Evolutionary conservation across 768 basidiomycete genomes (phyloP).

Genomic region (Amanita brunnescens): DNA sequence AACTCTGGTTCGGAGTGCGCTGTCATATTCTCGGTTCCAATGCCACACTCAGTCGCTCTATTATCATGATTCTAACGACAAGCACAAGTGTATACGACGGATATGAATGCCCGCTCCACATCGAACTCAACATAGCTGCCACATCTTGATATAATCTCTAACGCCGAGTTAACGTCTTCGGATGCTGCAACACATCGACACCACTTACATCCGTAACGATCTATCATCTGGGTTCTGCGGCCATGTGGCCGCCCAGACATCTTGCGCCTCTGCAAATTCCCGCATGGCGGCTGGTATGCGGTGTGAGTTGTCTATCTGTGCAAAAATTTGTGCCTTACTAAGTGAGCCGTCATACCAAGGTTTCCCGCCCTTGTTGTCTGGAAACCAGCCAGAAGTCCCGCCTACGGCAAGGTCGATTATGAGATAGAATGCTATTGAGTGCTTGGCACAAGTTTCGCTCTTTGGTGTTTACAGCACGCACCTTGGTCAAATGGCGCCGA

Average conservation of each 20-base stretch:
- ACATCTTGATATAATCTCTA: constrained; percentile 45
- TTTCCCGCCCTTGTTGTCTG: constrained; percentile 65
- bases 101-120: not conserved
- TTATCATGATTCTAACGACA: not conserved
- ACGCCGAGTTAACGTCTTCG: constrained; percentile 13
- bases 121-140: constrained; percentile 26
- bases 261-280: constrained; percentile 54
- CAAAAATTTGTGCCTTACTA: constrained; percentile 25
- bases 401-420: constrained; percentile 70
- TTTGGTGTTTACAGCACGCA: constrained; percentile 27
- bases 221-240: constrained; percentile 45
- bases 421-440: constrained; percentile 61
- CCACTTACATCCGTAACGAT: constrained; percentile 61
- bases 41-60: too few relatives aligned
- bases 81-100: not conserved
- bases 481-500: constrained; percentile 79
- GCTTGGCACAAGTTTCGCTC: not conserved
- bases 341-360: constrained; percentile 64
- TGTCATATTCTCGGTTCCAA: too few relatives aligned
- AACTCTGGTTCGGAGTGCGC: too few relatives aligned
- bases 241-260: constrained; percentile 68
- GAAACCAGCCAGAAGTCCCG: constrained; percentile 86
- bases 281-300: constrained; percentile 46
- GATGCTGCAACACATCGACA: not conserved
- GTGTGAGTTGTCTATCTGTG: not conserved